A percentile compares a stretch with the other conserved stretches of the same genome.
Evolutionary conservation across 2,329 filamentous ascomycete species (phyloP).

Genomic region (Fusarium xyrophilum): DNA sequence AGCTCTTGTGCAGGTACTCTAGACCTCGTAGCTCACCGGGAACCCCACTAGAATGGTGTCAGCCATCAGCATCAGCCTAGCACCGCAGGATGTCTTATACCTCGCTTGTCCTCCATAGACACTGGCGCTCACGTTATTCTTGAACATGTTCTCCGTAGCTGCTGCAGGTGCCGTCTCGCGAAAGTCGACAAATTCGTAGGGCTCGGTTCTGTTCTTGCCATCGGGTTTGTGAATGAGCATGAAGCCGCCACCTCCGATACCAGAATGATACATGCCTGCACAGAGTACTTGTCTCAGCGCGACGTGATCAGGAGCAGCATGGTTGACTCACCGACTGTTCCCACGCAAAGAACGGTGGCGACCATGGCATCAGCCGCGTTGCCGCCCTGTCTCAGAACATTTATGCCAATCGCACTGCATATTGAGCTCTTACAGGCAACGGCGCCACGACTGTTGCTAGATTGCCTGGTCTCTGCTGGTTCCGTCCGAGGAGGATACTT

Average conservation of each 20-base stretch:
- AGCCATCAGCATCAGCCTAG: too few species aligned
- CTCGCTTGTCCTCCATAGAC: constrained; percentile 74
- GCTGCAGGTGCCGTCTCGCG: constrained; percentile 83
- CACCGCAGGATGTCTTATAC: constrained; percentile 55
- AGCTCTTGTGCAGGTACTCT: constrained; percentile 74
- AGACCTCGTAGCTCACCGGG: constrained; percentile 77
- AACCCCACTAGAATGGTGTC: constrained; percentile 57
- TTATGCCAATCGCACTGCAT: constrained; percentile 66
- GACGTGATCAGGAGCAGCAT: rapidly evolving
- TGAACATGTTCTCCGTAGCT: constrained; percentile 82
- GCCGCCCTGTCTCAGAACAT: constrained; percentile 64
- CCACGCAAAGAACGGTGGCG: constrained; percentile 69
- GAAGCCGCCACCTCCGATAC: constrained; percentile 82
- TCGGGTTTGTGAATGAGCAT: constrained; percentile 71
- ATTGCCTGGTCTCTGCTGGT: constrained; percentile 2
- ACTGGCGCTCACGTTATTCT: constrained; percentile 68
- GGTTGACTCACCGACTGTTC: constrained; percentile 53
- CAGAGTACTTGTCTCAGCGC: not conserved
- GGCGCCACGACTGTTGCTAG: constrained; percentile 54
- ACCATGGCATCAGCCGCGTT: constrained; percentile 73
- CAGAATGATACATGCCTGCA: constrained; percentile 68
- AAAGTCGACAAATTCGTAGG: constrained; percentile 84
- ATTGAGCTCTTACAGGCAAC: constrained; percentile 66
- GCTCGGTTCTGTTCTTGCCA: constrained; percentile 49
- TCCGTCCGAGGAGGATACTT: constrained; percentile 20